Conservation (phyloP, 1,284 basidiomycete species). For the Taiwanofungus camphoratus region DNA sequence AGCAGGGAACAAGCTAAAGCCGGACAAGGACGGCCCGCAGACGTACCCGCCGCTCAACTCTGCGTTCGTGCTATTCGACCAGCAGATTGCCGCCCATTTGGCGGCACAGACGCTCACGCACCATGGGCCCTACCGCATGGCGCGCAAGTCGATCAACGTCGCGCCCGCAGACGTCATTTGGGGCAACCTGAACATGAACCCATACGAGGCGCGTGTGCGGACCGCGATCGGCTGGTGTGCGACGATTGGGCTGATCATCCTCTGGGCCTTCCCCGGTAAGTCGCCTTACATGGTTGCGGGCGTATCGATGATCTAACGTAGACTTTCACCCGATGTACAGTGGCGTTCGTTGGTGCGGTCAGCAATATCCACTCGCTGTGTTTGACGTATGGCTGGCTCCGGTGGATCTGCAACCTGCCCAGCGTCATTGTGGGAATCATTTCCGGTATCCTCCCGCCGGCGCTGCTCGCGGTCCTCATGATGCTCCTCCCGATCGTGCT, state of each 20-base stretch:
- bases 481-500: conserved; percentile 87
- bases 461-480: conserved; percentile 84
- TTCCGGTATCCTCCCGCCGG: conserved; percentile 84
- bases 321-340: conserved; percentile 31
- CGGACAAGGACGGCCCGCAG: conserved; percentile 20
- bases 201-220: conserved; percentile 78
- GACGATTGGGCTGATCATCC: conserved; percentile 62
- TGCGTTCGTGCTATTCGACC: conserved; percentile 91
- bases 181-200: conserved; percentile 84
- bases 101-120: conserved; percentile 70
- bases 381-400: conserved; percentile 59
- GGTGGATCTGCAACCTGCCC: conserved; percentile 79
- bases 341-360: conserved; percentile 82
- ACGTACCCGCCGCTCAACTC: conserved; percentile 73
- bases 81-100: conserved; percentile 90
- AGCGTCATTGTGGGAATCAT: conserved; percentile 74
- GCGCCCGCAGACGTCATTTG: conserved; percentile 87
- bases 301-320: conserved; percentile 1
- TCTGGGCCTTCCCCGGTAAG: conserved; percentile 69
- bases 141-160: conserved; percentile 64
- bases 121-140: conserved; percentile 77
- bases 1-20: conserved; percentile 15
- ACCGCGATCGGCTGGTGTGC: conserved; percentile 51
- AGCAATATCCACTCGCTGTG: conserved; percentile 81
- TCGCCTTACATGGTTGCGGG: not conserved